Base-by-base conservation (phyloP, 306 rosid species). In the Datisca glomerata region DNA sequence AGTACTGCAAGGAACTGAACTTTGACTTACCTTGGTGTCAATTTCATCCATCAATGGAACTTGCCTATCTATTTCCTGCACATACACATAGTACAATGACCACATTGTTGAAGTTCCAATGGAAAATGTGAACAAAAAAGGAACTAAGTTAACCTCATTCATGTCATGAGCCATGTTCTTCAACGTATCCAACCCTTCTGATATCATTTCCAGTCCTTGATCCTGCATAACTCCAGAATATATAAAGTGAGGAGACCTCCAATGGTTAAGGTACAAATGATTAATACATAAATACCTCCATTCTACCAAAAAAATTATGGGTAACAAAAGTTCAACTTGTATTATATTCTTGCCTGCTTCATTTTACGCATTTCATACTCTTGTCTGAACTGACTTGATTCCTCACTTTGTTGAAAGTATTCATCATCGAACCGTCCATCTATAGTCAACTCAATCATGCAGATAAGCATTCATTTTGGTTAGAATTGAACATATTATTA, bases 41-140 rank as follows among this genome's bases (percentile, higher is more conserved):
- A 91, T 91, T 83, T 84, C 98, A 60, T 91, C 98, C 98, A 91
- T 75, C 67, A 91, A 59, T 16, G 98, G 98, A 59, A 91, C 96
- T 84, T 91, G 98, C 75, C 86, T 78, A 51, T 91, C 98, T 20
- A 91, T 0, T 64, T 91, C 98, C 96, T 91, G 73, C 18, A 70
- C 46, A 56, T 3, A 43, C 56, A 60, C 42, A 61, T 40, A 42
- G 35, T 35, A 27, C 28, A 21, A 53, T 41, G 18, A 41, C 49
- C 39, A 40, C 8, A 34, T 37, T 8, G 18, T 16, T 41, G 9
- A 22, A 3, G 23, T 24, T 35, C 39, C 49, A 32, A 32, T 21
- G 19, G 22, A 47, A 37, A 18, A 63, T 12, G 17, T 56, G 27
- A 41, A 21, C n/a, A 17, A 13, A 43, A 4, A 45, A 36, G 65